Evolutionary conservation across 805 yeast genomes (phyloP).

Genomic region (Suhomyces vadensis): DNA sequence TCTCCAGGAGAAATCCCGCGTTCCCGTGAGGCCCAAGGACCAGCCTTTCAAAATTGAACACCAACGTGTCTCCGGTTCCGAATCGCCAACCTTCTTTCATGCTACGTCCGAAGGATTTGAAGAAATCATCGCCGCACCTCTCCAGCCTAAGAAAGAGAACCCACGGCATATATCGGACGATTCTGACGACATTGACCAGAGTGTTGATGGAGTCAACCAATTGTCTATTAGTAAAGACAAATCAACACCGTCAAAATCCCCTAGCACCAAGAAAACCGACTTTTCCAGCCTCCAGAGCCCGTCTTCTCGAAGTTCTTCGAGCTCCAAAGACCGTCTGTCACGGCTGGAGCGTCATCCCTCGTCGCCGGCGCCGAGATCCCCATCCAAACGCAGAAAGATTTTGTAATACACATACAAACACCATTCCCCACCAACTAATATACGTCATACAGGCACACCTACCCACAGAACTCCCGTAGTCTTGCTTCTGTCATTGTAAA

Average conservation of each 20-base stretch:
- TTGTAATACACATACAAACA: too few species aligned
- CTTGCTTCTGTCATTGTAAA: too few species aligned
- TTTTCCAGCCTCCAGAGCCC: not conserved
- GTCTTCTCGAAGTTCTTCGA: not conserved
- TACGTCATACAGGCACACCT: too few species aligned
- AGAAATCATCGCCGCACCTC: conserved; percentile 3
- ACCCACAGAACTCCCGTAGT: too few species aligned
- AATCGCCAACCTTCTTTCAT: not conserved
- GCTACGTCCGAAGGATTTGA: conserved; percentile 1
- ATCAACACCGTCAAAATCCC: not conserved
- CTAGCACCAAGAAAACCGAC: not conserved
- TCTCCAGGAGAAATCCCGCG: not conserved
- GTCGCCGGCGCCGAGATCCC: conserved; percentile 6
- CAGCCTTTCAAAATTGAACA: conserved; percentile 19
- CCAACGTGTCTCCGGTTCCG: not conserved
- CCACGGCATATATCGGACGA: conserved; percentile 4
- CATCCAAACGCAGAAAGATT: conserved; percentile 10
- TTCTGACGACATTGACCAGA: conserved; percentile 18
- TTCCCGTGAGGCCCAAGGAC: conserved; percentile 14
- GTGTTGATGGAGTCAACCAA: conserved; percentile 17
- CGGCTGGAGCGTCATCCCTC: not conserved
- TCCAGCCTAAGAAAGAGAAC: not conserved
- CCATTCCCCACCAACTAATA: too few species aligned
- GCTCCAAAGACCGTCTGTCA: not conserved
- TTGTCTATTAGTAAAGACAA: conserved; percentile 11